Base-by-base conservation (phyloP, 225 moss, liverwort and hornwort genomes). In the Sphagnum tenellum region DNA sequence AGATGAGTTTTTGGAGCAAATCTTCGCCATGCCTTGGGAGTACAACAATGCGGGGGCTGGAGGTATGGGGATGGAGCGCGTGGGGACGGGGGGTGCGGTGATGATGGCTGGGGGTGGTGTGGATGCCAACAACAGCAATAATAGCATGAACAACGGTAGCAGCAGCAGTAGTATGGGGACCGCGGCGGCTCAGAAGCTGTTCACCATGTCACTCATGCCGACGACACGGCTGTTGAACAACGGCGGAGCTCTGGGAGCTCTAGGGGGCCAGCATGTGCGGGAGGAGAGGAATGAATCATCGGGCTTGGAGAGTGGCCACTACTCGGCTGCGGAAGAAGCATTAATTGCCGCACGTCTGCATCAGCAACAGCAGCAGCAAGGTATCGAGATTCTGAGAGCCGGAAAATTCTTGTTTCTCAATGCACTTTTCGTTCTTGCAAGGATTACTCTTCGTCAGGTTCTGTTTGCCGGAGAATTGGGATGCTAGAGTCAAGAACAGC, bases 1-100 rank as follows among this genome's bases (percentile, higher is more conserved):
- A 70, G 83, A 80, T 54, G 83, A 84, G 57, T 77, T 80, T 52
- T 45, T 84, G 73, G 83, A 84, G 61, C 76, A 76, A 2, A 80
- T 84, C 77, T 84, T 84, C 11, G 72, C 66, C 64, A 75, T 80
- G 63, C 72, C 65, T 11, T 77, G 77, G 69, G 77, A 74, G 7
- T 76, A 77, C 6, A 69, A 74, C 67, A 69, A 65, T 4, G 71
- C 60, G 1, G 70, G 65, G 4, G 61, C 69, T 50, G 67, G 75
- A 4, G 12, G 63, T 4, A 56, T 61, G 53, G 74, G 69, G 69
- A 77, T 79, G 84, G 84, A 84, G 48, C 75, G 75, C 72, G 80
- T 77, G 77, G 77, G 67, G 64, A 9, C 8, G 11, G 61, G 67
- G 8, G 51, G 29, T 29, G 29, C 9, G 64, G 14, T 6, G 50